Base-by-base conservation (phyloP, 2,329 filamentous ascomycete species). In the Hymenoscyphus linearis region DNA sequence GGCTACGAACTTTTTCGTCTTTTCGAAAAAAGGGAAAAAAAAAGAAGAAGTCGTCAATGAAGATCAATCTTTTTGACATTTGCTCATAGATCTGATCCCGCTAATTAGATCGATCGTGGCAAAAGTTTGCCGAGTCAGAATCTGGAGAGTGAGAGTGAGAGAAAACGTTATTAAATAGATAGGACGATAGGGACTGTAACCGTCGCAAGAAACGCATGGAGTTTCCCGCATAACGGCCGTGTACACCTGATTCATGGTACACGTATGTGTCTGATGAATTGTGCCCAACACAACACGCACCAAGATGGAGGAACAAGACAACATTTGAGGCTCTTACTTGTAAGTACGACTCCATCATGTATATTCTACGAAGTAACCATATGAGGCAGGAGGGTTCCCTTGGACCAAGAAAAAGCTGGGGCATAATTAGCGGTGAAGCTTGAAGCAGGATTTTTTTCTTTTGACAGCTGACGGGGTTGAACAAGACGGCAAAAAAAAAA, bases 61-160 rank as follows among this genome's bases (percentile, higher is more conserved):
- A 16, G 50, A 31, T 31, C 26, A 26, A 26, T 31, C 25, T 27
- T 31, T 26, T 52, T 26, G 50, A 12, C 22, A 26, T 16, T 27
- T 26, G 16, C 22, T 31, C 50, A 26, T 26, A 5, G 52, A 34
- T 53, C 9, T 34, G 35, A 40, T 40, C 34, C 35, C 25, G 35
- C 26, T 56, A n/a, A 16, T 34, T 56, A 18, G 34, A 44, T 40
- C n/a, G 22, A 25, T 25, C 16, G 54, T 26, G 25, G 54, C 35
- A n/a, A 40, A 56, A 56, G 7, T 26, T 22, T 13, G 22, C 22
- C 54, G 54, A 56, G 54, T 56, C 34, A 56, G 54, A 40, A 53
- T 9, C 18, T 16, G 7, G 22, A 25, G 18, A 22, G 25, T 53
- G 27, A 34, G n/a, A 26, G 16, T 52, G 37, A 22, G 12, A 18